A percentile compares a stretch with the other conserved stretches of the same genome.
Conservation (phyloP, 129 eudicot species). For the Logfia minima region DNA sequence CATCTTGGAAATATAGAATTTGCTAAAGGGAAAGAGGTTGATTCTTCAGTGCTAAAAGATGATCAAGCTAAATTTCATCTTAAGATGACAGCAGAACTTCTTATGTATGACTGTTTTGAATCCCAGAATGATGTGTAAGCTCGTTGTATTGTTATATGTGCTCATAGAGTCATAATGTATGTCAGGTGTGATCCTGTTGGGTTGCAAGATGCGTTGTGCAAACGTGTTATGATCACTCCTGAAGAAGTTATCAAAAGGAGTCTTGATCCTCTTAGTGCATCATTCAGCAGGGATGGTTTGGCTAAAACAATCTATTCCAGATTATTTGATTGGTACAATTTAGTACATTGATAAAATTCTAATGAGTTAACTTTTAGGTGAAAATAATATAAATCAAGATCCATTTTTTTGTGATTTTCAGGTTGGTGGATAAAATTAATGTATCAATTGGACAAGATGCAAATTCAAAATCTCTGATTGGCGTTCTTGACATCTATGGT, state of each 20-base stretch:
- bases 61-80: slow-evolving; percentile 91
- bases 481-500: slow-evolving; percentile 97
- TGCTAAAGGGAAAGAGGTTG: slow-evolving; percentile 85
- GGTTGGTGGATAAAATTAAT: slow-evolving; percentile 94
- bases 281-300: slow-evolving; percentile 91
- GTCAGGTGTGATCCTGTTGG: slow-evolving; percentile 82
- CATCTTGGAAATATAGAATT: slow-evolving; percentile 95
- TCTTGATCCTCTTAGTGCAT: slow-evolving; percentile 94
- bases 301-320: slow-evolving; percentile 93
- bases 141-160: background rate
- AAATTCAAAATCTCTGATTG: slow-evolving; percentile 71
- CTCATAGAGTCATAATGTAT: slow-evolving; percentile 22
- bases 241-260: slow-evolving; percentile 96
- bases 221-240: slow-evolving; percentile 98
- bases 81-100: slow-evolving; percentile 82
- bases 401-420: slow-evolving; percentile 28
- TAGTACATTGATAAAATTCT: slow-evolving; percentile 8
- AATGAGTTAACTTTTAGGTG: slow-evolving; percentile 4
- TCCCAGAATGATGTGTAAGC: slow-evolving; percentile 14
- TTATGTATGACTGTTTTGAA: slow-evolving; percentile 53
- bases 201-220: slow-evolving; percentile 88
- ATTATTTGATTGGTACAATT: slow-evolving; percentile 81
- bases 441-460: slow-evolving; percentile 93
- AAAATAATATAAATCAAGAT: background rate
- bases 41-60: slow-evolving; percentile 85